phyloP scores from a whole-genome alignment of 2,329 filamentous ascomycete species.

The Pseudopyrenochaeta lycopersici region DNA sequence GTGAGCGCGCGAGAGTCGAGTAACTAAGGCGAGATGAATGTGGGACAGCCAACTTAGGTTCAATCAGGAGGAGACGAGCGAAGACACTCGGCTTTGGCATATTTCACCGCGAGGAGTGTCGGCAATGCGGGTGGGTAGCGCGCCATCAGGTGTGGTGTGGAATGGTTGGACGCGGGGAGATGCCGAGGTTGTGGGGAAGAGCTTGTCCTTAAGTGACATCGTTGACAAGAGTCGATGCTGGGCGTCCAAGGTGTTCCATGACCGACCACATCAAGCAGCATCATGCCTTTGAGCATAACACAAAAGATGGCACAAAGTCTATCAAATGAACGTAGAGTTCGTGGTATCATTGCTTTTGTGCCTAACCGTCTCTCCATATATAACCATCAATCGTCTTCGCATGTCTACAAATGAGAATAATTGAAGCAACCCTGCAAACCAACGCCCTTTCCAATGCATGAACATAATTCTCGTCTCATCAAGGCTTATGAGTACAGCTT shows the following conservation, averaged over 20 bases:
- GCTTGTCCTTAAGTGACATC: conserved; percentile 12
- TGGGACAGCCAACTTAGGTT: neutral
- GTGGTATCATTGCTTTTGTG: conserved; percentile 50
- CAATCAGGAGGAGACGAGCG: conserved; percentile 17
- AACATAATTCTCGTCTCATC: conserved; percentile 5
- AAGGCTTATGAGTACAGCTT: conserved; percentile 86
- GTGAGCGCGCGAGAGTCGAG: neutral
- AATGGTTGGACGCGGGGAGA: conserved; percentile 35
- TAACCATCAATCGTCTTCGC: conserved; percentile 37
- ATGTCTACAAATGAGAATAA: conserved; percentile 23
- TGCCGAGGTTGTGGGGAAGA: conserved; percentile 41
- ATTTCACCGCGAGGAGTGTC: conserved; percentile 21
- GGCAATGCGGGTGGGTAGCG: conserved; percentile 14
- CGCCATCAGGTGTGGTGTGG: conserved; percentile 32
- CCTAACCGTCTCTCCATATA: conserved; percentile 31
- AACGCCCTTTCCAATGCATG: conserved; percentile 45
- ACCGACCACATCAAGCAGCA: neutral
- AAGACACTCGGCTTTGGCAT: conserved; percentile 33
- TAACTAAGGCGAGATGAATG: neutral
- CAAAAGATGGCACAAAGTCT: neutral
- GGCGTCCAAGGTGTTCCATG: conserved; percentile 7
- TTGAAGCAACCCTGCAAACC: conserved; percentile 16
- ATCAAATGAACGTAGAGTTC: conserved; percentile 25
- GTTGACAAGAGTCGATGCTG: conserved; percentile 13
- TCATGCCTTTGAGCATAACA: too few species aligned